These are phyloP conservation scores for Hyaloscypha finlandica DNA, from an alignment of 495 filamentous ascomycete genomes.

Conservation along the genomic window DNA sequence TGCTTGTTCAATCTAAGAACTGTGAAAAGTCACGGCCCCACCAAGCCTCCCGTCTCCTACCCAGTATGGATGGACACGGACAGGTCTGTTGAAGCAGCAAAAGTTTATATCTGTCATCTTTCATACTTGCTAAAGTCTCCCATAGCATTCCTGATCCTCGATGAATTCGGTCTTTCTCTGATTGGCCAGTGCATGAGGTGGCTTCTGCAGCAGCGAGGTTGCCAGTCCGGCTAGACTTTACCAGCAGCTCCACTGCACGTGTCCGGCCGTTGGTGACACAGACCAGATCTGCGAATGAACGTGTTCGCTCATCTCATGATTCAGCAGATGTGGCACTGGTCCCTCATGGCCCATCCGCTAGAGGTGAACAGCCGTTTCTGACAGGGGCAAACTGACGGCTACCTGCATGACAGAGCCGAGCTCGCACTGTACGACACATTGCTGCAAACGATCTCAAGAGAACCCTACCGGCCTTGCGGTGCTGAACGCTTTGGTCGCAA, in stretches of 20 bases:
- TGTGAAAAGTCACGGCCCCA: constrained; percentile 1
- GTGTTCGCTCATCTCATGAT: constrained; percentile 26
- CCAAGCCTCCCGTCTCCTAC: constrained; percentile 20
- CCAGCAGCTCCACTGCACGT: constrained; percentile 20
- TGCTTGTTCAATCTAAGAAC: constrained; percentile 12
- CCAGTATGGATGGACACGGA: constrained; percentile 1
- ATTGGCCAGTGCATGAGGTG: constrained; percentile 13
- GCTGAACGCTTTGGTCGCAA: constrained; percentile 21
- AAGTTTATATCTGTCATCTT: constrained; percentile 6
- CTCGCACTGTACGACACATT: constrained; percentile 17
- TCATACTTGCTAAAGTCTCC: constrained; percentile 11
- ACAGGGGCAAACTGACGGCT: constrained; percentile 27
- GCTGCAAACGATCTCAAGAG: constrained; percentile 19
- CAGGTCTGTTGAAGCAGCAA: background rate
- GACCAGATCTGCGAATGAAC: constrained; percentile 26
- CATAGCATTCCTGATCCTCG: background rate
- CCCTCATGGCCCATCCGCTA: background rate
- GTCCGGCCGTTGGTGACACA: constrained; percentile 7
- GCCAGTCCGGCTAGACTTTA: constrained; percentile 10
- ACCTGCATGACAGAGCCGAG: constrained; percentile 23
- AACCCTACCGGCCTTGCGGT: background rate
- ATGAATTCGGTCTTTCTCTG: background rate
- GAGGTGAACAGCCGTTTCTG: constrained; percentile 15
- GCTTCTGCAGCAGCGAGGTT: constrained; percentile 1
- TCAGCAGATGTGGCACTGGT: constrained; percentile 11